phyloP scores from a whole-genome alignment of 2,329 filamentous ascomycete species.

The Mycosphaerella sp. region DNA sequence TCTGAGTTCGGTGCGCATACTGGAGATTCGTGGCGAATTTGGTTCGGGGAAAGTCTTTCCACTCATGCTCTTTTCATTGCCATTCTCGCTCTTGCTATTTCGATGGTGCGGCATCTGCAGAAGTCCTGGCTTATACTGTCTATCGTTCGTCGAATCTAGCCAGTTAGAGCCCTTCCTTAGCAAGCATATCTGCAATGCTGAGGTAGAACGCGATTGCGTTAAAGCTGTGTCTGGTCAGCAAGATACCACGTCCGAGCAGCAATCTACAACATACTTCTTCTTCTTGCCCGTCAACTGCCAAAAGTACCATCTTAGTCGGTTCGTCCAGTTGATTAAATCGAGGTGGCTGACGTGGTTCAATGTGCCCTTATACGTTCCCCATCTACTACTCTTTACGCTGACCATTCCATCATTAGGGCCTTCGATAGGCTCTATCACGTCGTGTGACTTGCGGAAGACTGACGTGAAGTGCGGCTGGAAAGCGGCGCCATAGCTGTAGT shows the following conservation, averaged over 20 bases:
- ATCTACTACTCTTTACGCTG: slow-evolving; percentile 55
- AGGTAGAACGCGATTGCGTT: slow-evolving; percentile 60
- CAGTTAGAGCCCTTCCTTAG: slow-evolving; percentile 35
- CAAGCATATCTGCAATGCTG: slow-evolving; percentile 52
- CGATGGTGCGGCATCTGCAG: no score
- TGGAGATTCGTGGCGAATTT: no score
- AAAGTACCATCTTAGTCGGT: slow-evolving; percentile 53
- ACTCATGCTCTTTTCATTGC: no score
- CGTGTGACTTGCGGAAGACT: slow-evolving; percentile 52
- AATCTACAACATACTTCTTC: slow-evolving; percentile 34
- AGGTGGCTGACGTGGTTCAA: slow-evolving; percentile 58
- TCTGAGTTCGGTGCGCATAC: no score
- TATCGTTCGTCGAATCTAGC: no score
- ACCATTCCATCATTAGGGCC: slow-evolving; percentile 59
- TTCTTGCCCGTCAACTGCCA: slow-evolving; percentile 52
- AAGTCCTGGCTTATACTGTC: no score
- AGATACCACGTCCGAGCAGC: not conserved
- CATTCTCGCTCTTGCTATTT: no score
- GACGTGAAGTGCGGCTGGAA: slow-evolving; percentile 52
- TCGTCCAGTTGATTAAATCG: slow-evolving; percentile 62
- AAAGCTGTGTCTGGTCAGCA: slow-evolving; percentile 42
- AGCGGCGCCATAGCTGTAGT: slow-evolving; percentile 59
- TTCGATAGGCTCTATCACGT: slow-evolving; percentile 50
- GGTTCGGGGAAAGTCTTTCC: no score
- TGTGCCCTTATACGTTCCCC: slow-evolving; percentile 60